Conservation (phyloP, 495 filamentous ascomycete species). For the Coniosporium apollinis region DNA sequence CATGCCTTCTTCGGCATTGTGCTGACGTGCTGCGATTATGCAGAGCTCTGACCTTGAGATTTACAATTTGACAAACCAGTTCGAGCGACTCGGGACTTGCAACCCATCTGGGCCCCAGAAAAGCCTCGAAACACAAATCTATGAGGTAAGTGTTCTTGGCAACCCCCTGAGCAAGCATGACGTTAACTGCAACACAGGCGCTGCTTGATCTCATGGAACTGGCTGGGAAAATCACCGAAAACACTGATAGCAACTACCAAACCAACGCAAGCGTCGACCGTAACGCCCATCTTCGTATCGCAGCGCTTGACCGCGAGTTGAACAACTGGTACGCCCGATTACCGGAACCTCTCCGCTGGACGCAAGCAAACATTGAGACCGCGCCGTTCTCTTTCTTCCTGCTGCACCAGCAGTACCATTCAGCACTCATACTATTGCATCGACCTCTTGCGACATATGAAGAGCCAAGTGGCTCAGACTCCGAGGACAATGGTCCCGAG, state of each 20-base stretch:
- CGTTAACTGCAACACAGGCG: too few species aligned
- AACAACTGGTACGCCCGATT: conserved; percentile 34
- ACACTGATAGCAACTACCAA: conserved; percentile 12
- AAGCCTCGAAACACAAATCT: conserved; percentile 25
- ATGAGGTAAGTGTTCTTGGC: conserved; percentile 25
- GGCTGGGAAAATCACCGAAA: conserved; percentile 32
- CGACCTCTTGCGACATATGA: conserved; percentile 32
- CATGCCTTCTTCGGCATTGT: too few species aligned
- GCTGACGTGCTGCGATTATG: too few species aligned
- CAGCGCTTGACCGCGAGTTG: conserved; percentile 31
- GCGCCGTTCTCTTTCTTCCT: conserved; percentile 35
- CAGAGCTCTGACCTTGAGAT: conserved; percentile 32
- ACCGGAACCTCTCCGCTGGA: conserved; percentile 31
- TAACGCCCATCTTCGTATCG: conserved; percentile 28
- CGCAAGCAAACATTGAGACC: conserved; percentile 29
- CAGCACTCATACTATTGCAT: conserved; percentile 32
- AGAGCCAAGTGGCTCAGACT: conserved; percentile 12
- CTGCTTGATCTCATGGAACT: conserved; percentile 35
- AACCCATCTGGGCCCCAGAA: conserved; percentile 18
- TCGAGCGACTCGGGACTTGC: conserved; percentile 19
- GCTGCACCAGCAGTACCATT: conserved; percentile 36
- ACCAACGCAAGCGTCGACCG: conserved; percentile 20
- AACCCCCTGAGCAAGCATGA: too few species aligned
- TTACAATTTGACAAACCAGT: conserved; percentile 25
- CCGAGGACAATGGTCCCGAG: conserved; percentile 20